Base-by-base conservation (phyloP, 2,329 filamentous ascomycete species). In the Rhexocercosporidium sp. region DNA sequence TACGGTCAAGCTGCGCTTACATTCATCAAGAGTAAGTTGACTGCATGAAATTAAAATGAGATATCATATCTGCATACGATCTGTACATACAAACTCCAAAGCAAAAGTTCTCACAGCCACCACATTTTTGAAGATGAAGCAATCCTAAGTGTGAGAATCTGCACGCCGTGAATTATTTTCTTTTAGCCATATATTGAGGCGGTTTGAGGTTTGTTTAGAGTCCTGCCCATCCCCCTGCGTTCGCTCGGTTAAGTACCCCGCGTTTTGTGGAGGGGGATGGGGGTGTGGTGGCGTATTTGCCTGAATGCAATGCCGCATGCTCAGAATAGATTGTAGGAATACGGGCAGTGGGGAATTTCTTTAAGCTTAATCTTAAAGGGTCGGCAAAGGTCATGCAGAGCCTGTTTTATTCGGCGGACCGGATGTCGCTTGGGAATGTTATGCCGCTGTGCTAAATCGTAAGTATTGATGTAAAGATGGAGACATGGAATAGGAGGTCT, bases 21-120 rank as follows among this genome's bases (percentile, higher is more conserved):
- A 11, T 90, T 89, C 71, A 83, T 88, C 68, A 82, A 87, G 76
- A 81, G 77, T 74, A 87, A 85, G 77, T 69, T 87, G 64, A 68
- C 65, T 27, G 41, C 57, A 39, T 57, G 29, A 31, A 9, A 31
- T 31, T 31, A 4, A 5, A 9, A 31, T 31, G 9, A 4, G 29
- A 31, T 31, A n/a, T n/a, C n/a, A n/a, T n/a, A n/a, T n/a, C n/a
- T n/a, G n/a, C n/a, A n/a, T n/a, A n/a, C n/a, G n/a, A n/a, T 31
- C 9, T 31, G 29, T 31, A 31, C 29, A 31, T 31, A 31, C 29
- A 31, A 31, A 31, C 4, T 31, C 29, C 4, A 31, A 31, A 46
- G 3, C 7, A 46, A 18, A 8, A 25, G 6, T 20, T 44, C 34
- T 4, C 39, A 44, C 18, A 14, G 39, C 12, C 16, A n/a, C 18